A percentile compares a stretch with the other conserved stretches of the same genome.
Conservation (phyloP, 2,329 filamentous ascomycete species). For the Ophiocordyceps unilateralis region DNA sequence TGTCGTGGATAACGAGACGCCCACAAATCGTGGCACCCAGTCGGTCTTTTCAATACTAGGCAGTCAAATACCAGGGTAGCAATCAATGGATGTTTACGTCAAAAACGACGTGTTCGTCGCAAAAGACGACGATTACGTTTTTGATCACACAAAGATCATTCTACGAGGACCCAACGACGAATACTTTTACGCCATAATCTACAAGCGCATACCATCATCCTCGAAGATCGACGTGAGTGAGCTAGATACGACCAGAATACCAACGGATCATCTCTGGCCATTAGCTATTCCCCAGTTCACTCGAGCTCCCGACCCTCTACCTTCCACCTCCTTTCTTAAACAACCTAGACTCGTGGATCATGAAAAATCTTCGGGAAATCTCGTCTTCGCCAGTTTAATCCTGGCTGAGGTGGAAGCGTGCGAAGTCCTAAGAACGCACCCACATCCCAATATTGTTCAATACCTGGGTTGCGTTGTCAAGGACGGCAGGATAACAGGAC, state of each 20-base stretch:
- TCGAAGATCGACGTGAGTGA: not conserved
- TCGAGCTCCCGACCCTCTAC: constrained; percentile 1
- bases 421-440: constrained; percentile 1
- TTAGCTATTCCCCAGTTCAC: not conserved
- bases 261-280: not conserved
- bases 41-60: too few relatives aligned
- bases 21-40: too few relatives aligned
- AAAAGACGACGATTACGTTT: not conserved
- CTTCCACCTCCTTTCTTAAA: not conserved
- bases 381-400: not conserved
- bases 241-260: not conserved
- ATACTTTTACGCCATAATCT: not conserved
- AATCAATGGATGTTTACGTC: not conserved
- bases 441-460: constrained; percentile 1
- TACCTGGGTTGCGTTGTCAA: constrained; percentile 1
- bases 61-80: too few relatives aligned
- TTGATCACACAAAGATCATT: constrained; percentile 1
- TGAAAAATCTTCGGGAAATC: not conserved
- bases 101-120: not conserved
- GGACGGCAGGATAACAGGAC: constrained; percentile 1
- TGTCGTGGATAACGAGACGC: too few relatives aligned
- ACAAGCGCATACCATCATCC: not conserved
- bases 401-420: constrained; percentile 1
- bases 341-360: not conserved
- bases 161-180: not conserved